A percentile compares a stretch with the other conserved stretches of the same genome.
phyloP scores from a whole-genome alignment of 148 eudicot genomes.

The Cornus controversa region DNA sequence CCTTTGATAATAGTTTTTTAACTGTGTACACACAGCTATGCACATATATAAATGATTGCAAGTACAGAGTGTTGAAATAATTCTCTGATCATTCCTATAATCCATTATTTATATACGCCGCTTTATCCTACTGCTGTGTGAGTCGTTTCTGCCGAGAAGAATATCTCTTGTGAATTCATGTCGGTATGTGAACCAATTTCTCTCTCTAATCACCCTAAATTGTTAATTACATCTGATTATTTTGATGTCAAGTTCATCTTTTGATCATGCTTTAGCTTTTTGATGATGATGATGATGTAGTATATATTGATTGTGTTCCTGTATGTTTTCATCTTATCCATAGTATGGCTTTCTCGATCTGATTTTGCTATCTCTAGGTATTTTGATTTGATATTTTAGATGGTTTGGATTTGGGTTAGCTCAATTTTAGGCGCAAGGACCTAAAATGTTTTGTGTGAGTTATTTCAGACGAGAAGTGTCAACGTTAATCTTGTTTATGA shows the following conservation, averaged over 20 bases:
- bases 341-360: background rate
- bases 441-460: background rate
- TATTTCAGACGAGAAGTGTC: too few relatives aligned
- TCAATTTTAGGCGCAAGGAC: too few relatives aligned
- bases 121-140: background rate
- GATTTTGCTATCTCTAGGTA: background rate
- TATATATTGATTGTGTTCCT: background rate
- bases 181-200: conserved; percentile 22
- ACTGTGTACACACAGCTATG: too few relatives aligned
- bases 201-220: background rate
- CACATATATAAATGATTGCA: too few relatives aligned
- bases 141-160: conserved; percentile 1
- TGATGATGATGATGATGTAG: background rate
- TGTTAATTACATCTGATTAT: background rate
- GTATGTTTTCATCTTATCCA: background rate
- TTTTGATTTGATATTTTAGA: background rate
- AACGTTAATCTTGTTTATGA: too few relatives aligned
- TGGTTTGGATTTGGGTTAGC: conserved; percentile 1
- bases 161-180: conserved; percentile 24
- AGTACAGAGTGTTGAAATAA: too few relatives aligned
- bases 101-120: background rate
- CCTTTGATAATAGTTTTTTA: too few relatives aligned
- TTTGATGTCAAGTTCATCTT: background rate
- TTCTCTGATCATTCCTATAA: background rate
- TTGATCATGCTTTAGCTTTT: background rate